These are phyloP conservation scores for Aspergillus glaucus DNA, from an alignment of 2,329 filamentous ascomycete genomes.

Conservation along the genomic window DNA sequence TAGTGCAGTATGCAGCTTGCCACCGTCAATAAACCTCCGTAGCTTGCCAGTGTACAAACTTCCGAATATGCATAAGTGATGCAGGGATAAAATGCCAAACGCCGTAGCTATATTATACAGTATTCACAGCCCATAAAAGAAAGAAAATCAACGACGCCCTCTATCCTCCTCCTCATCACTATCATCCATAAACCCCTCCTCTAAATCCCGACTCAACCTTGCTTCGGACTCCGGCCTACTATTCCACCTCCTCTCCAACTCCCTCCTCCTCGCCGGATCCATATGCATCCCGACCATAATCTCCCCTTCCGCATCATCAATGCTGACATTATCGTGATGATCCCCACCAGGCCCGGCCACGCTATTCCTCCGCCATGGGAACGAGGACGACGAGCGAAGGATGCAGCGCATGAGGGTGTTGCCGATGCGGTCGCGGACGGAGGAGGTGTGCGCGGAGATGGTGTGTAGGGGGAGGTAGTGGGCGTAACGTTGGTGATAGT, in stretches of 20 bases:
- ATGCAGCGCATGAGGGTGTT: constrained; percentile 39
- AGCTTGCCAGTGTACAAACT: no score
- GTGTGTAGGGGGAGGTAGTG: constrained; percentile 66
- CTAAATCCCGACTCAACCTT: constrained; percentile 71
- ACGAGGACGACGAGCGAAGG: constrained; percentile 28
- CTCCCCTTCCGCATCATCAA: constrained; percentile 63
- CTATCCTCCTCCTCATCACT: constrained; percentile 53
- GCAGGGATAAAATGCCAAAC: no score
- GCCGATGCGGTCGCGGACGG: constrained; percentile 43
- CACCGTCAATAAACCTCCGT: no score
- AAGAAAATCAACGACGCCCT: constrained; percentile 20
- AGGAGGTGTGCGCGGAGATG: constrained; percentile 47
- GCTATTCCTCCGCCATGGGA: constrained; percentile 40
- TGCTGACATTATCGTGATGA: constrained; percentile 51
- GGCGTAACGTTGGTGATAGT: constrained; percentile 63
- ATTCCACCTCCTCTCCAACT: constrained; percentile 39
- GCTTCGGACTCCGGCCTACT: constrained; percentile 36
- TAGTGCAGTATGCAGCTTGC: no score
- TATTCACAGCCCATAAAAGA: background rate
- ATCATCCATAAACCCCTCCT: constrained; percentile 68
- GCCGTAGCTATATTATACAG: background rate
- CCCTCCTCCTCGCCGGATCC: constrained; percentile 40
- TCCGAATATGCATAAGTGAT: no score
- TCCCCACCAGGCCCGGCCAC: constrained; percentile 18
- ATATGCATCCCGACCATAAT: constrained; percentile 49